phyloP scores from a whole-genome alignment of 192 early-diverging fungal genomes.

The Polychytrium aggregatum region DNA sequence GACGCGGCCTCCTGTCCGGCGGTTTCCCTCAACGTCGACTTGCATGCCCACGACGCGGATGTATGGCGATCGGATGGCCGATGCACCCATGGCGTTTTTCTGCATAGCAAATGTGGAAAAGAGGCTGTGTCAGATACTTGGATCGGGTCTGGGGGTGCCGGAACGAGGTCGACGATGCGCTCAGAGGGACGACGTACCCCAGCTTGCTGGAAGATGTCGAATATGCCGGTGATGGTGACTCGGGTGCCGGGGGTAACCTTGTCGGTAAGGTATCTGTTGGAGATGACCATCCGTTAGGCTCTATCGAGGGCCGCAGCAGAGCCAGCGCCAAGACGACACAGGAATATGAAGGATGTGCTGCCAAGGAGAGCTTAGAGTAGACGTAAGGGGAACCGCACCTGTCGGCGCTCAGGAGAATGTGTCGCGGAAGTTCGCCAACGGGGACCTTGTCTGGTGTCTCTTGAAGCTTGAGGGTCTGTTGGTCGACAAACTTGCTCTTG shows the following conservation, averaged over 20 bases:
- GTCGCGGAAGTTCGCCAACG: slow-evolving; percentile 94
- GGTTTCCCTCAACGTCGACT: slow-evolving; percentile 59
- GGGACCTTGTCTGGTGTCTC: slow-evolving; percentile 96
- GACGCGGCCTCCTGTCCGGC: slow-evolving; percentile 35
- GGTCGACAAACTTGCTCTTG: slow-evolving; percentile 91
- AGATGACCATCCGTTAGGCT: not conserved
- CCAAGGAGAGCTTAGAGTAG: not conserved
- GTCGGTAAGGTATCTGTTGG: slow-evolving; percentile 68
- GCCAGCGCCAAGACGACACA: not conserved
- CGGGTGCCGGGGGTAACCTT: slow-evolving; percentile 88
- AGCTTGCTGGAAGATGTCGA: slow-evolving; percentile 78
- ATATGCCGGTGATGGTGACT: slow-evolving; percentile 88
- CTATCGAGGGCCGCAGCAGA: not conserved
- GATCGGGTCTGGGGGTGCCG: no score
- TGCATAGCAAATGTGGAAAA: not conserved
- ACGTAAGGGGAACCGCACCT: slow-evolving; percentile 24
- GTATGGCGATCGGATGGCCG: slow-evolving; percentile 89
- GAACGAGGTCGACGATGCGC: no score
- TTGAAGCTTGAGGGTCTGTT: slow-evolving; percentile 94
- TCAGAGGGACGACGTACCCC: no score
- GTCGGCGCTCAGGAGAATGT: slow-evolving; percentile 83
- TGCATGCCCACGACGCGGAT: slow-evolving; percentile 89
- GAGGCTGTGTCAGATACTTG: no score
- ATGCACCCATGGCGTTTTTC: slow-evolving; percentile 62
- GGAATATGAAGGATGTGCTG: no score